phyloP scores from a whole-genome alignment of 108 stramenopile species.

The Pelagomonas calceolata region DNA sequence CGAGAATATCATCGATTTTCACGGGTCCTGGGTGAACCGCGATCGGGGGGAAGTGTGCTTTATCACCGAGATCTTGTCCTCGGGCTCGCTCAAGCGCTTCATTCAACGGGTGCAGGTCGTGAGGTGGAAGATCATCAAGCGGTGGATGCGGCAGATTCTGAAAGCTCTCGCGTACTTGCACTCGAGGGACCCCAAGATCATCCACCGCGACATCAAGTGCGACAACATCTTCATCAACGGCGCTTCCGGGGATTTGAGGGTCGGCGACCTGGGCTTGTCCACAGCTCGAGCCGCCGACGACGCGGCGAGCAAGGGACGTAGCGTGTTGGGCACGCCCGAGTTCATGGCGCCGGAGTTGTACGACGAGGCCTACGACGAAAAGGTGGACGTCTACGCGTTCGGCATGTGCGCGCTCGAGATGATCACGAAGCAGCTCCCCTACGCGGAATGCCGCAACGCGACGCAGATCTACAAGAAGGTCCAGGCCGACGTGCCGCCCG shows the following conservation, averaged over 20 bases:
- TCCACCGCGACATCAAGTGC: conserved; percentile 94
- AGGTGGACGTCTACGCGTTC: conserved; percentile 97
- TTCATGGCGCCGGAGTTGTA: conserved; percentile 99
- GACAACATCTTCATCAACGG: conserved; percentile 97
- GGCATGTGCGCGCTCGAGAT: conserved; percentile 97
- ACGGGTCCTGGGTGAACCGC: conserved; percentile 90
- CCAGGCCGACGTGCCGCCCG: conserved; percentile 66
- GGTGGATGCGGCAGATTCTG: conserved; percentile 89
- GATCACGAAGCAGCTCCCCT: conserved; percentile 87
- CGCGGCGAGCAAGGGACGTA: conserved; percentile 52
- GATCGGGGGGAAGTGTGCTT: conserved; percentile 81
- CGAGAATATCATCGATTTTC: conserved; percentile 89
- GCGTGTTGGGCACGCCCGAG: conserved; percentile 92
- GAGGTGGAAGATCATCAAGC: conserved; percentile 87
- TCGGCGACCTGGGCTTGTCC: conserved; percentile 91
- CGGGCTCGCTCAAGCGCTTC: conserved; percentile 78
- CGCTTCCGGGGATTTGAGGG: conserved; percentile 84
- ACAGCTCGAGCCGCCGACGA: conserved; percentile 62
- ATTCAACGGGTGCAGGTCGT: conserved; percentile 90
- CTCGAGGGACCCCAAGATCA: conserved; percentile 89
- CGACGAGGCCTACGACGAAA: conserved; percentile 90
- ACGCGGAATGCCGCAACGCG: conserved; percentile 80
- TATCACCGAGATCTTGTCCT: conserved; percentile 89
- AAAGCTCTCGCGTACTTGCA: conserved; percentile 91
- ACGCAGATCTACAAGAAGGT: conserved; percentile 94